Base-by-base conservation (phyloP, 371 early-diverging fungal genomes). In the Umbelopsis sp. region DNA sequence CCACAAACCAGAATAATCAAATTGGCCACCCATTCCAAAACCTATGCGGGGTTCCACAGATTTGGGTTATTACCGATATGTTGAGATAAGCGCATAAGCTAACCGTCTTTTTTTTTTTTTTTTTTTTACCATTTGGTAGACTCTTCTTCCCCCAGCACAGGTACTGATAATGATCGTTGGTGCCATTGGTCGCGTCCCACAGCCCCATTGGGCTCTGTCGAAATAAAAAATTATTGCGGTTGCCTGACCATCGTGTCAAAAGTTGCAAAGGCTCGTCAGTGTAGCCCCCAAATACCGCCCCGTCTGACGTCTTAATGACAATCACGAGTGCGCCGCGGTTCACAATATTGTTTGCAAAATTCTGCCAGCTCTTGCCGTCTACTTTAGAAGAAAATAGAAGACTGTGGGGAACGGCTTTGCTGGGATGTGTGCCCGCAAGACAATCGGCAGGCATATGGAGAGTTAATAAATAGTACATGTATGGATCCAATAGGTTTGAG, bases 1-100 rank as follows among this genome's bases (percentile, higher is more conserved):
- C 91, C 91, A 96, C 32, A 97, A 72, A 3, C 94, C 96, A 73
- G 90, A 92, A 72, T 94, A 94, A 3, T 89, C 89, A 45, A 94
- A 75, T 71, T 96, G 96, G 1, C 94, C 94, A 20, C 94, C 95
- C 76, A 93, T 85, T 0, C 90, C 94, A 37, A 93, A 75, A 0
- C 83, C 84, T 84, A 70, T 24, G 24, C n/a, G 64, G 35, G 44
- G 46, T 12, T n/a, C 38, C 35, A 62, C 32, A 46, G 46, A 24
- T 24, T 48, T 20, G n/a, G 29, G 11, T 50, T 32, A 35, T n/a
- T 35, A 35, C 35, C 29, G 57, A 57, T 57, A 57, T 57, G 35
- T 57, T 57, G 57, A 24, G 57, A 57, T 57, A 57, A 35, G 57
- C 35, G 35, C 57, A 57, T 22, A 52, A 22, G 22, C 22, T 22